These are phyloP conservation scores for Lactarius quietus DNA, from an alignment of 768 basidiomycete species.

Conservation along the genomic window DNA sequence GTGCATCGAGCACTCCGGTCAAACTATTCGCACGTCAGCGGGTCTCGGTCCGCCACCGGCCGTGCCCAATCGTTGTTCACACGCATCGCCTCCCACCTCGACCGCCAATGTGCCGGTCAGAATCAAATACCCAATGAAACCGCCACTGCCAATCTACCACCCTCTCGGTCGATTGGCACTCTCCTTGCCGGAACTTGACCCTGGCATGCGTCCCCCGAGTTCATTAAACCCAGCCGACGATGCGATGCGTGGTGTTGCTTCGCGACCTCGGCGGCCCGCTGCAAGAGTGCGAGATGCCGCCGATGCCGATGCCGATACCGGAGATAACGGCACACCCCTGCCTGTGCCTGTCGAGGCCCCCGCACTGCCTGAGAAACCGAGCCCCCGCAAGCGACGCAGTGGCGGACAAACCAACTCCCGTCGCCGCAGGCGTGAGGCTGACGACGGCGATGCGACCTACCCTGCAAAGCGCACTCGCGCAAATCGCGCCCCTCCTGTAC, in stretches of 20 bases:
- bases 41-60: constrained; percentile 12
- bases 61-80: constrained; percentile 9
- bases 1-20: constrained; percentile 25
- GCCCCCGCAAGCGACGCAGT: constrained; percentile 25
- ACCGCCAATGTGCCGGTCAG: background rate
- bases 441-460: constrained; percentile 27
- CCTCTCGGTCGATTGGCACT: constrained; percentile 25
- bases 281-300: constrained; percentile 21
- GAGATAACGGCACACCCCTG: constrained; percentile 16
- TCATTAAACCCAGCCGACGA: constrained; percentile 13
- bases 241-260: constrained; percentile 7
- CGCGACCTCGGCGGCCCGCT: constrained; percentile 24
- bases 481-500: constrained; percentile 14
- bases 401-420: constrained; percentile 21
- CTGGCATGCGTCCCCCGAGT: constrained; percentile 7
- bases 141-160: constrained; percentile 25
- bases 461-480: constrained; percentile 28
- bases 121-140: constrained; percentile 21
- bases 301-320: constrained; percentile 19
- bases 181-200: constrained; percentile 24
- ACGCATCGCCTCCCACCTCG: constrained; percentile 7
- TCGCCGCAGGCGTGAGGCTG: constrained; percentile 27
- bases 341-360: constrained; percentile 10
- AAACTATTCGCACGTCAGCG: constrained; percentile 9
- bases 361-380: constrained; percentile 18